Evolutionary conservation across 495 filamentous ascomycete genomes (phyloP).

Genomic region (Daldinia bambusicola): DNA sequence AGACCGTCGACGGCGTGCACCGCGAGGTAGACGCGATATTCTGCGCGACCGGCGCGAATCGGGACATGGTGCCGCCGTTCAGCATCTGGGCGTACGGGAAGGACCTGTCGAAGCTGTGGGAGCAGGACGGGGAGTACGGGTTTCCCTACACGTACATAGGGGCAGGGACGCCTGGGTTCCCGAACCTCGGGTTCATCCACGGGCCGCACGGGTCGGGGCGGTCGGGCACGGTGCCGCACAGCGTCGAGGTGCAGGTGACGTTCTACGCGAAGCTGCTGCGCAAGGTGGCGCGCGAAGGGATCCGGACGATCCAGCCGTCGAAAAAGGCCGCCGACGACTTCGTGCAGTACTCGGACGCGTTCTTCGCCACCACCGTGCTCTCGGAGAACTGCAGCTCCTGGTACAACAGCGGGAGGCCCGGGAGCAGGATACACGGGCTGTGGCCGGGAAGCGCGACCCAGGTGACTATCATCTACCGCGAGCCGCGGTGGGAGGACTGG

Average conservation of each 20-base stretch:
- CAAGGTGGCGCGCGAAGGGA: slow-evolving; percentile 70
- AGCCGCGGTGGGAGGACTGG: slow-evolving; percentile 78
- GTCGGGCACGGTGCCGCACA: slow-evolving; percentile 63
- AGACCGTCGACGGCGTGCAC: slow-evolving; percentile 62
- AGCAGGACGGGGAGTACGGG: slow-evolving; percentile 59
- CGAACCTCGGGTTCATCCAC: slow-evolving; percentile 70
- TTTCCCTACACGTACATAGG: slow-evolving; percentile 74
- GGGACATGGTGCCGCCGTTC: slow-evolving; percentile 68
- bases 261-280: slow-evolving; percentile 72
- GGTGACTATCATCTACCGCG: slow-evolving; percentile 63
- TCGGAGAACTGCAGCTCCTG: slow-evolving; percentile 73
- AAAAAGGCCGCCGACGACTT: slow-evolving; percentile 69
- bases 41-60: slow-evolving; percentile 75
- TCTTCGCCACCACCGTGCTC: slow-evolving; percentile 70
- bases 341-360: slow-evolving; percentile 68
- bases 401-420: slow-evolving; percentile 72
- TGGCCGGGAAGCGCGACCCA: slow-evolving; percentile 74
- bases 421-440: slow-evolving; percentile 67
- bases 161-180: slow-evolving; percentile 69
- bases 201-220: slow-evolving; percentile 66
- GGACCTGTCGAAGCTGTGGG: slow-evolving; percentile 62
- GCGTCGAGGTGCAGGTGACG: slow-evolving; percentile 65
- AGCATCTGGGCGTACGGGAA: slow-evolving; percentile 62
- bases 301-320: slow-evolving; percentile 66
- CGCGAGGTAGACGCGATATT: slow-evolving; percentile 68